These are phyloP conservation scores for Oryza australiensis DNA, from an alignment of 176 grass and related monocot species.

Conservation along the genomic window DNA sequence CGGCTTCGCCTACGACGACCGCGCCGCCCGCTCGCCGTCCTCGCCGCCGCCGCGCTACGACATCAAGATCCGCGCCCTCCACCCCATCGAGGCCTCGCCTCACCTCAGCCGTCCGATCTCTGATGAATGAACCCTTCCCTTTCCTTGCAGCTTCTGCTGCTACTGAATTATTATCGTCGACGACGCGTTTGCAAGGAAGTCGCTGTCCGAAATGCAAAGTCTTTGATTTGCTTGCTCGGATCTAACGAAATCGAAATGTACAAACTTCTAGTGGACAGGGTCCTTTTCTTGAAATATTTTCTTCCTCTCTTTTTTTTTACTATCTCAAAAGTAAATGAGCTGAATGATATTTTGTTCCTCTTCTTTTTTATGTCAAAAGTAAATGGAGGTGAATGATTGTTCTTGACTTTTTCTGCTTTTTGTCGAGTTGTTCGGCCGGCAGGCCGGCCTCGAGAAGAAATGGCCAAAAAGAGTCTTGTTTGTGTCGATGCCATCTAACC, in stretches of 20 bases:
- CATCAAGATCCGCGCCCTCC: constrained; percentile 50
- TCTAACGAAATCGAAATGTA: constrained; percentile 26
- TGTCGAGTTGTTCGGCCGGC: neutral
- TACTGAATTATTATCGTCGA: too few relatives aligned
- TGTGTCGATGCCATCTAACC: neutral
- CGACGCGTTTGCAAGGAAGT: neutral
- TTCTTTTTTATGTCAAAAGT: neutral
- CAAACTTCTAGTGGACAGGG: neutral
- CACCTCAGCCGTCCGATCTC: neutral
- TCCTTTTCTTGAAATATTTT: neutral
- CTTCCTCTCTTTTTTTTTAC: neutral
- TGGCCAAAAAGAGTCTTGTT: neutral
- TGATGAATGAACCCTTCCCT: neutral
- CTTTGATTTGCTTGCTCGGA: neutral
- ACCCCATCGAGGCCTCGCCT: constrained; percentile 2
- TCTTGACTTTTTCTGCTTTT: neutral
- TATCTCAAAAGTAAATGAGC: neutral
- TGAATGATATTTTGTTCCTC: neutral
- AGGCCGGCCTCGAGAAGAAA: neutral
- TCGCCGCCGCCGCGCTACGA: constrained; percentile 18
- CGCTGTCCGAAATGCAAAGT: neutral
- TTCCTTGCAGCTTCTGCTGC: too few relatives aligned
- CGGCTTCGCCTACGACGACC: constrained; percentile 47
- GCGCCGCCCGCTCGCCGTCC: neutral
- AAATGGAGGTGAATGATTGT: neutral